Evolutionary conservation across 371 early-diverging fungal genomes (phyloP), one percentile per base, ranked within the genome.

Genomic region (Mortierella sp.): DNA sequence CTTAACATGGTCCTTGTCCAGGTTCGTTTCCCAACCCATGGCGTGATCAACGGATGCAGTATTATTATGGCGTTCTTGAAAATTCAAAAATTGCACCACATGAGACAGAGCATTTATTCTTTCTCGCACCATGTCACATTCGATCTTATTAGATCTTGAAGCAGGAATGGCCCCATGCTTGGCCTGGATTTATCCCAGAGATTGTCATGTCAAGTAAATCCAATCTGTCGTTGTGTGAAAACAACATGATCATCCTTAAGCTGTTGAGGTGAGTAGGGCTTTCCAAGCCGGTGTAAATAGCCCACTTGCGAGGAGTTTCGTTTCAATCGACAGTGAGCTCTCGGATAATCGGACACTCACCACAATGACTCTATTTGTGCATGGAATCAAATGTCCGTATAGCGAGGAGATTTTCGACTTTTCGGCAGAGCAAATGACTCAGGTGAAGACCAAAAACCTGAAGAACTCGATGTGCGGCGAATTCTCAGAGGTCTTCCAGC

Each of bases 151-250:
- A 97, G 94, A 96, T 99, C 49, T 84, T 99, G 64, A 99, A 99
- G 82, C 98, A 99, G 82, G 99, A 99, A 79, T 99, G 99, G 99
- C 99, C 99, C 18, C 93, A 95, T 62, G 95, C 97, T 76, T 99
- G 99, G 99, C 99, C 99, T 5, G 89, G 89, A 23, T 99, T 99
- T 80, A 98, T 99, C 66, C 93, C 96, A 31, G 99, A 99, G 80
- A 93, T 99, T 67, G 95, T 99, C n/a, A 81, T 82, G n/a, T 94
- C 97, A 7, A 95, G 96, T 79, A 91, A 93, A 78, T 89, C 93
- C 9, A 96, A 93, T 63, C 86, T 98, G 27, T 84, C 94, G 1
- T 84, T 99, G 13, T 99, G 99, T 80, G 97, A 96, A 73, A 99
- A 99, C 88, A 98, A 99, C 81, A 97, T 99, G 95, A 91, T 91